Percentiles rank a stretch among this genome's conserved stretches.
phyloP scores from a whole-genome alignment of 495 filamentous ascomycete species.

The Penicillium flavigenum region DNA sequence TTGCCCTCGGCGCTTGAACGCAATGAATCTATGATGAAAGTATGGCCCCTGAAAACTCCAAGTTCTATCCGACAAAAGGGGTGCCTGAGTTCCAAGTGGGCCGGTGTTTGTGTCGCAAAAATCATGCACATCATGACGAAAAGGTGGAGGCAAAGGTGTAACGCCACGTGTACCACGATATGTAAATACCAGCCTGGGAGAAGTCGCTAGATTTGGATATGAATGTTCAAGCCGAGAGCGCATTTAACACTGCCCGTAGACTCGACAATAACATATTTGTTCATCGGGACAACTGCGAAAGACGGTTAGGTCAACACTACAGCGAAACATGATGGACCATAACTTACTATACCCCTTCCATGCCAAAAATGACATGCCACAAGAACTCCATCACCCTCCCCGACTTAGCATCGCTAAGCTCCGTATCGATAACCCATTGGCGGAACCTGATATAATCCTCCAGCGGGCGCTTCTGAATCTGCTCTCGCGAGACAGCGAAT shows the following conservation, averaged over 20 bases:
- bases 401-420: conserved; percentile 57
- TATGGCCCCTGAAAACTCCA: conserved; percentile 9
- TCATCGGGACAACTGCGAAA: conserved; percentile 45
- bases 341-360: conserved; percentile 46
- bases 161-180: background rate
- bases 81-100: background rate
- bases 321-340: too few relatives aligned
- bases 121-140: background rate
- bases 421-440: conserved; percentile 65
- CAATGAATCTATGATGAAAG: conserved; percentile 2
- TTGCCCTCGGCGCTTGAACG: conserved; percentile 13
- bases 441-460: conserved; percentile 61
- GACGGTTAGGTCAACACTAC: background rate
- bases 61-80: background rate
- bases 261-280: conserved; percentile 49
- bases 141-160: background rate
- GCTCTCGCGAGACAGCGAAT: conserved; percentile 57
- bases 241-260: conserved; percentile 47
- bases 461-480: conserved; percentile 53
- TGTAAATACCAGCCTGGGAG: background rate
- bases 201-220: background rate
- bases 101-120: background rate
- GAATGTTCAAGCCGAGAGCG: background rate
- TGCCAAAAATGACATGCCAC: conserved; percentile 68
- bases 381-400: conserved; percentile 75